A percentile compares a stretch with the other conserved stretches of the same genome.
These are phyloP conservation scores for Blepharisma undulans DNA, from an alignment of 169 alveolate genomes.

Conservation along the genomic window DNA sequence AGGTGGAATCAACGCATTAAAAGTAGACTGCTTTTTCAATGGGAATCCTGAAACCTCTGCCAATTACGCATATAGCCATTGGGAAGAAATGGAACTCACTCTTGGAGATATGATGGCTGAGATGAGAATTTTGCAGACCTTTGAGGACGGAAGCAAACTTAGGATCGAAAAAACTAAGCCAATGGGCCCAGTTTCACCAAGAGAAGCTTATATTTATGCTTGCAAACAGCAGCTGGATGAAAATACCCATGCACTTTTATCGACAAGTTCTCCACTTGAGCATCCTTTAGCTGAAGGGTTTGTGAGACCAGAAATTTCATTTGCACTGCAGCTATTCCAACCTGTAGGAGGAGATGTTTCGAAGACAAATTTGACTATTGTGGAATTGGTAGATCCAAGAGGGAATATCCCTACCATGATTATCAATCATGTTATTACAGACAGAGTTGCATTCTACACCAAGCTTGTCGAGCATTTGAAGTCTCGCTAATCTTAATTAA, in stretches of 20 bases:
- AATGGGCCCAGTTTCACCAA: slow-evolving; percentile 11
- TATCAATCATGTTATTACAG: background rate
- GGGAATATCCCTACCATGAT: background rate
- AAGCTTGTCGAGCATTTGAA: background rate
- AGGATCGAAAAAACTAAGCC: background rate
- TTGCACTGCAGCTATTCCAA: background rate
- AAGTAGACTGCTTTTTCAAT: background rate
- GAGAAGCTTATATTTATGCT: background rate
- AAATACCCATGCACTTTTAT: background rate
- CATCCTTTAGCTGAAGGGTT: background rate
- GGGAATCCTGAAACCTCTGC: background rate
- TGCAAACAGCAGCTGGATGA: slow-evolving; percentile 18
- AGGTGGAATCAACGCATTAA: background rate
- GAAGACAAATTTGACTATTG: background rate
- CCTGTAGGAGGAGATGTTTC: slow-evolving; percentile 7
- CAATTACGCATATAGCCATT: background rate
- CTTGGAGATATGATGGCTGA: background rate
- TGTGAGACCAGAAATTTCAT: background rate
- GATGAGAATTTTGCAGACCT: background rate
- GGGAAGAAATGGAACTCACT: background rate
- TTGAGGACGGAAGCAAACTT: slow-evolving; percentile 24
- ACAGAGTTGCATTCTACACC: background rate
- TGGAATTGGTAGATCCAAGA: background rate
- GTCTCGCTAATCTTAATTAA: background rate
- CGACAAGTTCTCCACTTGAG: slow-evolving; percentile 22